These are phyloP conservation scores for Firmiana major DNA, from an alignment of 345 rosid genomes.

Conservation along the genomic window DNA sequence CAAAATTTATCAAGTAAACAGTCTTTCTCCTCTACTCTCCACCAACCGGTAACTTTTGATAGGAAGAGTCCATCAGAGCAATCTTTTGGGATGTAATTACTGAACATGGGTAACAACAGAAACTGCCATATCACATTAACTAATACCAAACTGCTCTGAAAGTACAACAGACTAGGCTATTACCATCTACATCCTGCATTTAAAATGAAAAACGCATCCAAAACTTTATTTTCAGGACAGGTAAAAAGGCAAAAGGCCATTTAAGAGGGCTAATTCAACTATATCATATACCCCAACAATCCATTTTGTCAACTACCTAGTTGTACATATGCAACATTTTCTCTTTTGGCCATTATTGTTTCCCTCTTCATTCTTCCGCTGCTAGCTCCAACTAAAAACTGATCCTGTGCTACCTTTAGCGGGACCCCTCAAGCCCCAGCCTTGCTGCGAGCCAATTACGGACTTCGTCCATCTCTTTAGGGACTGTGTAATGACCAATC, in stretches of 20 bases:
- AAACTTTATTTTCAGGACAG: constrained; percentile 31
- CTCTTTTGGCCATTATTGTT: constrained; percentile 23
- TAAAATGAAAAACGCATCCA: background rate
- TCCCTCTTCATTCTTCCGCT: constrained; percentile 19
- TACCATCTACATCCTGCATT: background rate
- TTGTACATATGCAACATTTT: constrained; percentile 13
- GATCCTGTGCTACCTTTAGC: constrained; percentile 18
- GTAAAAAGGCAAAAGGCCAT: background rate
- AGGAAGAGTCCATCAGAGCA: too few relatives aligned
- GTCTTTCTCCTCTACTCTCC: too few relatives aligned
- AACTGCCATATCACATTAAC: background rate
- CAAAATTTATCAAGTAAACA: background rate
- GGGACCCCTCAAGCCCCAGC: constrained; percentile 71
- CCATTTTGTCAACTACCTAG: constrained; percentile 18
- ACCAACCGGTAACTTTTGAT: too few relatives aligned
- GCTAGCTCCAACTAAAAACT: constrained; percentile 19
- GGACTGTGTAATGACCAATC: constrained; percentile 86
- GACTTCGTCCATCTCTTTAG: constrained; percentile 76
- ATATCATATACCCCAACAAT: constrained; percentile 30
- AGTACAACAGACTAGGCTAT: constrained; percentile 14
- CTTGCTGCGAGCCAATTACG: constrained; percentile 67
- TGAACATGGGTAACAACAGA: too few relatives aligned
- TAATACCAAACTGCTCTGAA: background rate
- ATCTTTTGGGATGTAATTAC: too few relatives aligned
- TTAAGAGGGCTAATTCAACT: constrained; percentile 27